Conservation (phyloP, 129 eudicot genomes). For the Glebionis coronaria region DNA sequence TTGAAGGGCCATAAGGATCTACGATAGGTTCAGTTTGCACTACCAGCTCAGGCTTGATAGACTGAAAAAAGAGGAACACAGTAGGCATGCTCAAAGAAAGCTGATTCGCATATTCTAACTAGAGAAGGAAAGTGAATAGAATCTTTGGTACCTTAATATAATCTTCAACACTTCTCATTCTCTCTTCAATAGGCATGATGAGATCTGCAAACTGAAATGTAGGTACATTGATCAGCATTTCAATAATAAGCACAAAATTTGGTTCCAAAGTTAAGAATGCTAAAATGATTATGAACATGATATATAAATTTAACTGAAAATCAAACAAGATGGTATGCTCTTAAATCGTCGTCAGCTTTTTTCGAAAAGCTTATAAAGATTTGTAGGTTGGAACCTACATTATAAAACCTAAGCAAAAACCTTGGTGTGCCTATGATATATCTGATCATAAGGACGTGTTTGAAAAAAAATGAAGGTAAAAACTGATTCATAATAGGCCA, state of each 20-base stretch:
- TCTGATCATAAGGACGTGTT: too few relatives aligned
- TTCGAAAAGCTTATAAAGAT: neutral
- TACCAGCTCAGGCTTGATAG: constrained; percentile 72
- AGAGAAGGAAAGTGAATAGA: neutral
- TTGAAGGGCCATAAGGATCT: constrained; percentile 96
- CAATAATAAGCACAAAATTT: constrained; percentile 3
- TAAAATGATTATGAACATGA: constrained; percentile 10
- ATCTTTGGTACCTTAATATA: constrained; percentile 63
- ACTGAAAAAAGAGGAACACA: constrained; percentile 39
- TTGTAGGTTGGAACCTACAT: neutral
- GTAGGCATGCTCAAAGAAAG: constrained; percentile 1
- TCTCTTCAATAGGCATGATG: constrained; percentile 77
- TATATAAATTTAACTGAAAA: neutral
- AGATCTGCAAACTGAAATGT: constrained; percentile 64
- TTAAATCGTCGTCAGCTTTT: neutral
- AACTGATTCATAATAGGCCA: neutral
- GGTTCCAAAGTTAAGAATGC: neutral
- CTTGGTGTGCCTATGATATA: too few relatives aligned
- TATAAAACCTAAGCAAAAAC: neutral
- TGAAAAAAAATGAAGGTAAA: neutral
- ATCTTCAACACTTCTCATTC: constrained; percentile 61
- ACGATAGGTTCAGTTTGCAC: constrained; percentile 84
- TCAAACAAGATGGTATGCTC: constrained; percentile 12
- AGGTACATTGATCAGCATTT: constrained; percentile 16
- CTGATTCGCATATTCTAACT: neutral